phyloP scores from a whole-genome alignment of 2,329 filamentous ascomycete genomes.

The Ophiostoma sp. region DNA sequence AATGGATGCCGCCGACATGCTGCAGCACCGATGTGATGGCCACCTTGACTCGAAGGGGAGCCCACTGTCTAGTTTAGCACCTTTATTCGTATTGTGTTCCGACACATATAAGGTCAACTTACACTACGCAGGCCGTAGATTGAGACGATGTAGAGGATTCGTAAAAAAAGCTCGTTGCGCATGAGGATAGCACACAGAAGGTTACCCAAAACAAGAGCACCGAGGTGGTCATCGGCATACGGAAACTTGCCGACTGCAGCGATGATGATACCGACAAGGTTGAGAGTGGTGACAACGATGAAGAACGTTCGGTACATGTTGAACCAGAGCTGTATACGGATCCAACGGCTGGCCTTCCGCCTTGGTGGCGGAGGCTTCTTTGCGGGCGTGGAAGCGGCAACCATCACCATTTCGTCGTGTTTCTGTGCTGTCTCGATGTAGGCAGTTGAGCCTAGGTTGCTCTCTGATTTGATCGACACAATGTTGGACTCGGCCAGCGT shows the following conservation, averaged over 20 bases:
- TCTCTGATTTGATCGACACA: background rate
- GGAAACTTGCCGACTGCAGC: conserved; percentile 30
- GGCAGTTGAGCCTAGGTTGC: background rate
- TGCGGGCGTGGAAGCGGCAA: background rate
- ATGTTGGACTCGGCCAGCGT: conserved; percentile 1
- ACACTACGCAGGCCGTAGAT: conserved; percentile 1
- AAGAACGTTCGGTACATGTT: conserved; percentile 40
- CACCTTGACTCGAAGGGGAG: background rate
- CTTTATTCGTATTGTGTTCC: background rate
- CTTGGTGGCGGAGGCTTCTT: background rate
- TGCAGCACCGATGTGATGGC: background rate
- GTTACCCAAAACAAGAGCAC: background rate
- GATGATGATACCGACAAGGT: conserved; percentile 36
- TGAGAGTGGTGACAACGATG: conserved; percentile 35
- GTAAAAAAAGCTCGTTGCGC: background rate
- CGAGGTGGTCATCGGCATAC: background rate
- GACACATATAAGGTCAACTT: background rate
- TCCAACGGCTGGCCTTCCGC: conserved; percentile 31
- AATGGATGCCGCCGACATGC: background rate
- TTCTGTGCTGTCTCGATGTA: background rate
- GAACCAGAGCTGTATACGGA: conserved; percentile 37
- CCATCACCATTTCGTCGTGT: background rate
- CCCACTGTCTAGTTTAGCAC: background rate
- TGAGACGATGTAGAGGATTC: background rate
- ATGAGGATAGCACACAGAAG: background rate